These are phyloP conservation scores for Trichosporon sp. DNA, from an alignment of 1,284 basidiomycete genomes.

Conservation along the genomic window DNA sequence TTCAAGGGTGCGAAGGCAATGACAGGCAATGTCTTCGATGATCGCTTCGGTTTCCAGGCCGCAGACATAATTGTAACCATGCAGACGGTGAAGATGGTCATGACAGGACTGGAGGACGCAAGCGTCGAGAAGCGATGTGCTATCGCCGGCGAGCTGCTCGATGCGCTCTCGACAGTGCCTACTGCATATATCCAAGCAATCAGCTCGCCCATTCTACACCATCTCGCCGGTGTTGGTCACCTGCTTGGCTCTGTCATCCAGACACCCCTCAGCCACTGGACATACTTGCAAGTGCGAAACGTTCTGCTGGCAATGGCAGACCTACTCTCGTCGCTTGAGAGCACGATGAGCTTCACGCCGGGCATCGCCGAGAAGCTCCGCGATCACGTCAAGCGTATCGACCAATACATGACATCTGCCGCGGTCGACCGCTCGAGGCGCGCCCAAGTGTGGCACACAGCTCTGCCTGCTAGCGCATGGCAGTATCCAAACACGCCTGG, in stretches of 20 bases:
- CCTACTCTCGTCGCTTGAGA: conserved; percentile 36
- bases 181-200: conserved; percentile 40
- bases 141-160: conserved; percentile 43
- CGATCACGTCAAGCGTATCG: conserved; percentile 42
- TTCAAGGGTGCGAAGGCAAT: conserved; percentile 35
- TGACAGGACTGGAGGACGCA: conserved; percentile 35
- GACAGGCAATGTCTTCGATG: conserved; percentile 34
- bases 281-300: conserved; percentile 41
- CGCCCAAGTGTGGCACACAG: conserved; percentile 17
- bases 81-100: conserved; percentile 46
- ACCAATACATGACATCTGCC: conserved; percentile 41
- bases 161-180: conserved; percentile 39
- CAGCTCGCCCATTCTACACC: conserved; percentile 41
- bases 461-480: conserved; percentile 11
- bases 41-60: conserved; percentile 41
- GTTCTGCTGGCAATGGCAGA: conserved; percentile 41
- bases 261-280: conserved; percentile 36
- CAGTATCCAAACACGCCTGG: background rate
- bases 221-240: conserved; percentile 45
- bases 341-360: conserved; percentile 21
- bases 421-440: conserved; percentile 20
- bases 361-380: conserved; percentile 36
- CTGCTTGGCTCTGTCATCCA: conserved; percentile 44
- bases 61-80: conserved; percentile 42
- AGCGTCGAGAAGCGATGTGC: conserved; percentile 40